Conservation (phyloP, 805 yeast genomes). For the Candida sakaeoensis region DNA sequence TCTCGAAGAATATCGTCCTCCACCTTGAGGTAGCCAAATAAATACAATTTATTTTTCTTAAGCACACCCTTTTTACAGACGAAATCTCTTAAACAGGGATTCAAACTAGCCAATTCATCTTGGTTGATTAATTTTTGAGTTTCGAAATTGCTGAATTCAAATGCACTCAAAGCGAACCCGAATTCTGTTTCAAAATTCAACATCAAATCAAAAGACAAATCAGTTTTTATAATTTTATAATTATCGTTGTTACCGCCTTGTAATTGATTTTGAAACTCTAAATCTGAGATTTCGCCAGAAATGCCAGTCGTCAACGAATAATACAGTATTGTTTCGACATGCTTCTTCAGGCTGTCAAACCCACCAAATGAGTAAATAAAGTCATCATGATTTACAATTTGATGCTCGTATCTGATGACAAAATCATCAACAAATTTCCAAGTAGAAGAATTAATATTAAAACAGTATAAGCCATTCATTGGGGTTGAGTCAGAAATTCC, state of each 20-base stretch:
- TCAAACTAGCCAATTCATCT: neutral
- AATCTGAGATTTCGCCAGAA: slow-evolving; percentile 33
- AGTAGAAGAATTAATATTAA: slow-evolving; percentile 37
- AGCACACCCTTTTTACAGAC: no score
- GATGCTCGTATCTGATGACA: slow-evolving; percentile 52
- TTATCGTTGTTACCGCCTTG: no score
- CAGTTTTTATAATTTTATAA: no score
- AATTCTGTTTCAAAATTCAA: no score
- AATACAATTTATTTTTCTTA: neutral
- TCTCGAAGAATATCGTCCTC: no score
- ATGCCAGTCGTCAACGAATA: slow-evolving; percentile 43
- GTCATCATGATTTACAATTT: slow-evolving; percentile 38
- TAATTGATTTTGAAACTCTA: neutral
- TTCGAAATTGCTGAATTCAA: neutral
- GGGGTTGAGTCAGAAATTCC: slow-evolving; percentile 42
- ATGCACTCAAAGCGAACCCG: neutral
- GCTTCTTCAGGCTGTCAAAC: slow-evolving; percentile 51
- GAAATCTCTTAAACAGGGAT: no score
- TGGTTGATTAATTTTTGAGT: neutral
- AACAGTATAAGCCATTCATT: slow-evolving; percentile 45
- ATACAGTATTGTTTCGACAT: slow-evolving; percentile 41
- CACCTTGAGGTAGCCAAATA: no score
- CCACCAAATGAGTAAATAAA: slow-evolving; percentile 61
- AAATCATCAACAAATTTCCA: slow-evolving; percentile 51
- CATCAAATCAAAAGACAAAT: neutral